Base-by-base conservation (phyloP, 106 monocot genomes). In the Gastrodia elata region DNA sequence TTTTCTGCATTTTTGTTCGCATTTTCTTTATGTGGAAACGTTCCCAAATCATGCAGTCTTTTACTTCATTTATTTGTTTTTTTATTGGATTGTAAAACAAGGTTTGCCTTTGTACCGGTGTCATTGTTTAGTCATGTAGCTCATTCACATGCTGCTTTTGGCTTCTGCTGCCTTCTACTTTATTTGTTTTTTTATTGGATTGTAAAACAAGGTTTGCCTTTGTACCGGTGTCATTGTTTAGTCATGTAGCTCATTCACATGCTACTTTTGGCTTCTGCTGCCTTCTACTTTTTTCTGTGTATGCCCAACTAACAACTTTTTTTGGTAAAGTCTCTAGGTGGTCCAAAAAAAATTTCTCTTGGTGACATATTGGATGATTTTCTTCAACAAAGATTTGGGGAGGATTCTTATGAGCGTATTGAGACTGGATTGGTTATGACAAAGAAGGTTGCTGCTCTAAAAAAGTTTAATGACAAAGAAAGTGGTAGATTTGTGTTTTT, bases 311-410 rank as follows among this genome's bases (percentile, higher is more conserved):
- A 67, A 67, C 67, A 38, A 67, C 2, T 11, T 73, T 77, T 58
- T 52, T 5, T 70, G 73, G 33, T 81, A 26, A 80, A 92, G 91
- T 77, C 87, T 8, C 75, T 84, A 76, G 83, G 86, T 30, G 86
- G 90, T 0, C 80, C 78, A 78, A 83, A 79, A 64, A 84, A 77
- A 72, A 74, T 83, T 77, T 74, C 78, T 44, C 83, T 98, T 65
- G 90, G 93, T 48, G 97, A 98, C 68, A 81, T 91, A 78, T 77
- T 98, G 76, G 97, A 98, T 83, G 93, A 98, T 82, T 93, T 88
- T 84, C 76, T 98, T 22, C 83, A 82, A 77, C 91, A 93, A 42
- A 90, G 93, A 79, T 98, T 93, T 83, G 93, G 97, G 67, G 71
- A 36, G 2, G 90, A 98, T 37, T 85, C 90, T 10, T 98, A 84